These are phyloP conservation scores for Phytophthora meadii DNA, from an alignment of 352 stramenopile species.

Conservation along the genomic window DNA sequence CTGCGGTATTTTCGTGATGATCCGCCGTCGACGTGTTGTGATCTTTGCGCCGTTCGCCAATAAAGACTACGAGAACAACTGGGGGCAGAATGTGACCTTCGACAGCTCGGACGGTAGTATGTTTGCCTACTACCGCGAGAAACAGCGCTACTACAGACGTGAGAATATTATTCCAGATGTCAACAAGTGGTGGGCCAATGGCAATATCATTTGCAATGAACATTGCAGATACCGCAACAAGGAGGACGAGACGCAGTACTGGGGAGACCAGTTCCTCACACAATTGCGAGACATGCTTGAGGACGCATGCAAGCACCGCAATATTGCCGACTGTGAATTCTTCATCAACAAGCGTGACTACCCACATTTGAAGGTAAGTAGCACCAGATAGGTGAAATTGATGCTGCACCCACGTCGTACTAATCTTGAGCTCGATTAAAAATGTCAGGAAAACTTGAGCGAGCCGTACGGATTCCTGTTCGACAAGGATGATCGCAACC, in stretches of 20 bases:
- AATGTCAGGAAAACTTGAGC: constrained; percentile 88
- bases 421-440: constrained; percentile 3
- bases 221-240: constrained; percentile 89
- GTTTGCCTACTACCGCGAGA: constrained; percentile 93
- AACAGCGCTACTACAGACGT: constrained; percentile 75
- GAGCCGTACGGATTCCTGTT: constrained; percentile 99
- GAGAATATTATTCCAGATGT: constrained; percentile 87
- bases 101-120: constrained; percentile 91
- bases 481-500: constrained; percentile 96
- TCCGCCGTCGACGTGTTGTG: constrained; percentile 93
- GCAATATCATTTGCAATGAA: constrained; percentile 99
- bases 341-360: constrained; percentile 99
- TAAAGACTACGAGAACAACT: constrained; percentile 97
- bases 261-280: constrained; percentile 97
- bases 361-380: constrained; percentile 95
- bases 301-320: constrained; percentile 93
- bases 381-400: not conserved
- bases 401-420: not conserved
- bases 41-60: constrained; percentile 99
- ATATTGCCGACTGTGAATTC: constrained; percentile 98
- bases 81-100: constrained; percentile 92
- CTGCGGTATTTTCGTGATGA: constrained; percentile 99
- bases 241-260: constrained; percentile 94
- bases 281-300: constrained; percentile 98
- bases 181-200: constrained; percentile 99